These are phyloP conservation scores for Xerocomellus amylosporus DNA, from an alignment of 768 basidiomycete genomes.

Conservation along the genomic window DNA sequence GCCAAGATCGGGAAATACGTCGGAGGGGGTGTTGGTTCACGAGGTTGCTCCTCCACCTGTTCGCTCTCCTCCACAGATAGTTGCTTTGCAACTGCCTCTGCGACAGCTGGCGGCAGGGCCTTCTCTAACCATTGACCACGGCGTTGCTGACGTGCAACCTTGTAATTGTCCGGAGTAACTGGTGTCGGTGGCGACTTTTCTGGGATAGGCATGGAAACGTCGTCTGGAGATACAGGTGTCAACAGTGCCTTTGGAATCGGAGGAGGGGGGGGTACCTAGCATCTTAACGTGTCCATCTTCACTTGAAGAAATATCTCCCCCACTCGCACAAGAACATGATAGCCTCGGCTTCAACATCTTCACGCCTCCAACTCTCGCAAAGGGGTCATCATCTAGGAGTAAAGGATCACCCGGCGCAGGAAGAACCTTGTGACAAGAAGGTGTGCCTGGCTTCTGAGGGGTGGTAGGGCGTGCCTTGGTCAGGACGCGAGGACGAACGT, in stretches of 20 bases:
- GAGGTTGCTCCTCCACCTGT: conserved; percentile 12
- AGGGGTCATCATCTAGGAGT: conserved; percentile 39
- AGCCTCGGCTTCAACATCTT: conserved; percentile 38
- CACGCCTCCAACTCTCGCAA: conserved; percentile 55
- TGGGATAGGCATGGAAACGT: not conserved
- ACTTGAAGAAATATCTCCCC: conserved; percentile 2
- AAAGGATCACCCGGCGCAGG: conserved; percentile 20
- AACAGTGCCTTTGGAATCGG: not conserved
- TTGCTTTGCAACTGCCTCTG: conserved; percentile 30
- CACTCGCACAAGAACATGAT: not conserved
- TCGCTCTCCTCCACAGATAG: conserved; percentile 11
- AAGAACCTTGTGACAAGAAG: conserved; percentile 8
- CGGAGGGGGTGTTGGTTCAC: conserved; percentile 25
- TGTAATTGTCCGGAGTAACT: conserved; percentile 39
- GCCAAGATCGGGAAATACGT: conserved; percentile 49
- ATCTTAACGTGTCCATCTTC: conserved; percentile 10
- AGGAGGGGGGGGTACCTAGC: not conserved
- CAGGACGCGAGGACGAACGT: conserved; percentile 22
- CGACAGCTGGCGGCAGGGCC: conserved; percentile 34
- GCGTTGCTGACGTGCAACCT: conserved; percentile 38
- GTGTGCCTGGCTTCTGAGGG: conserved; percentile 24
- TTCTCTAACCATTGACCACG: conserved; percentile 43
- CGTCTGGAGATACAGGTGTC: not conserved
- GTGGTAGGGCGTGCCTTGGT: conserved; percentile 36
- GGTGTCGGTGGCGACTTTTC: conserved; percentile 13